phyloP scores from a whole-genome alignment of 345 rosid genomes.

The Camelina hispida region DNA sequence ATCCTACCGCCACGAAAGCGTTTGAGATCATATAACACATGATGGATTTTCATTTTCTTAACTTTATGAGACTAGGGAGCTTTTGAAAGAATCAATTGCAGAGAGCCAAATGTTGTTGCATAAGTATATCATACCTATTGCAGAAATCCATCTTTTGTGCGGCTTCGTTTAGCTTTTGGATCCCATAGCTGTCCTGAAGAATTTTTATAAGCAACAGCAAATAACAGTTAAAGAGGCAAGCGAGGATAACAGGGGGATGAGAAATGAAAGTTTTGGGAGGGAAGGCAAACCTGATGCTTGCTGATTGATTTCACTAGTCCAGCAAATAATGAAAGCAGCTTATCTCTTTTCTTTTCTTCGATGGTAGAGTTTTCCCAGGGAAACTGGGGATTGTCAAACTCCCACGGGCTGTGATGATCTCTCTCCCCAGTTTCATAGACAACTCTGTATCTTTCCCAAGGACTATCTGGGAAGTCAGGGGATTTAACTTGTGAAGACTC shows the following conservation, averaged over 20 bases:
- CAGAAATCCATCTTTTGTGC: slow-evolving; percentile 74
- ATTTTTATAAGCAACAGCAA: slow-evolving; percentile 10
- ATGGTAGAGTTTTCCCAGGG: slow-evolving; percentile 66
- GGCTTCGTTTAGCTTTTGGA: slow-evolving; percentile 73
- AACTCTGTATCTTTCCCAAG: slow-evolving; percentile 84
- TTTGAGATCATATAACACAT: slow-evolving; percentile 8
- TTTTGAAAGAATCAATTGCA: slow-evolving; percentile 24
- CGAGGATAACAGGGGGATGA: neutral
- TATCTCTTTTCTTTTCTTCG: slow-evolving; percentile 54
- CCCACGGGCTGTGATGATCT: slow-evolving; percentile 92
- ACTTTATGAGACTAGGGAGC: slow-evolving; percentile 3
- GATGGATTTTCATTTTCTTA: neutral
- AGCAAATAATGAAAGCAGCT: slow-evolving; percentile 58
- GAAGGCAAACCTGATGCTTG: slow-evolving; percentile 61
- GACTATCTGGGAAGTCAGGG: slow-evolving; percentile 79
- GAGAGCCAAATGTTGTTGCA: neutral
- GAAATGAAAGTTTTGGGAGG: slow-evolving; percentile 1
- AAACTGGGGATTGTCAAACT: slow-evolving; percentile 71
- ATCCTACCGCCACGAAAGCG: slow-evolving; percentile 20
- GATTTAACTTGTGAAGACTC: slow-evolving; percentile 62
- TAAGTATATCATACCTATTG: slow-evolving; percentile 75
- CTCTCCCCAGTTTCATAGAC: slow-evolving; percentile 60
- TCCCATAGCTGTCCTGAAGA: slow-evolving; percentile 81
- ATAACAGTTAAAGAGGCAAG: slow-evolving; percentile 1
- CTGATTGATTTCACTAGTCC: slow-evolving; percentile 63